Evolutionary conservation across 2,329 filamentous ascomycete species (phyloP).

Genomic region (Penicillium sumatraense): DNA sequence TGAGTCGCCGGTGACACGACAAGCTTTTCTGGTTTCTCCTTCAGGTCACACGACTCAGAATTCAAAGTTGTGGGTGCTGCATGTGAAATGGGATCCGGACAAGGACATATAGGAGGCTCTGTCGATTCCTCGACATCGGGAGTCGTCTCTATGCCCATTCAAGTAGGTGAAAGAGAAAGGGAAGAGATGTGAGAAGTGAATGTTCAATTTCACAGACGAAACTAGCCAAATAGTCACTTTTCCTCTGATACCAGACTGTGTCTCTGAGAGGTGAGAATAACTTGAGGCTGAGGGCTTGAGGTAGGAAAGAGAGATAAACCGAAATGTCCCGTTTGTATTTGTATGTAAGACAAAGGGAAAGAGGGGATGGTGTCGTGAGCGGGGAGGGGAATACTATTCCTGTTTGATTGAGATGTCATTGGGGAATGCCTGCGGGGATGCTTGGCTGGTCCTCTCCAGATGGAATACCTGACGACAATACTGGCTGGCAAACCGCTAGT

Average conservation of each 20-base stretch:
- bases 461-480: slow-evolving; percentile 8
- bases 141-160: slow-evolving; percentile 46
- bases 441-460: slow-evolving; percentile 20
- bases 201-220: slow-evolving; percentile 1
- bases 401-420: slow-evolving; percentile 16
- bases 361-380: slow-evolving; percentile 14
- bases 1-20: slow-evolving; percentile 4
- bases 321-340: slow-evolving; percentile 3
- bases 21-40: slow-evolving; percentile 28
- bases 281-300: neutral
- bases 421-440: slow-evolving; percentile 10
- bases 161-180: slow-evolving; percentile 26
- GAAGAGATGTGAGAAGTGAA: neutral
- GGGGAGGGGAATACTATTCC: slow-evolving; percentile 6
- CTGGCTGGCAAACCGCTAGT: neutral
- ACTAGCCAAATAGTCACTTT: neutral
- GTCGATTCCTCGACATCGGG: slow-evolving; percentile 49
- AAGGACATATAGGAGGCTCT: slow-evolving; percentile 45
- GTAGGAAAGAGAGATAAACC: neutral
- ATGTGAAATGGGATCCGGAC: slow-evolving; percentile 28
- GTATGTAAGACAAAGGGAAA: slow-evolving; percentile 18
- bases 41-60: slow-evolving; percentile 12
- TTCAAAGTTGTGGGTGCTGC: slow-evolving; percentile 18
- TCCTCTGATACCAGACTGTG: neutral
- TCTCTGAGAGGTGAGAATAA: neutral